Evolutionary conservation across 2,329 filamentous ascomycete genomes (phyloP).

Genomic region (Nemania sp.): DNA sequence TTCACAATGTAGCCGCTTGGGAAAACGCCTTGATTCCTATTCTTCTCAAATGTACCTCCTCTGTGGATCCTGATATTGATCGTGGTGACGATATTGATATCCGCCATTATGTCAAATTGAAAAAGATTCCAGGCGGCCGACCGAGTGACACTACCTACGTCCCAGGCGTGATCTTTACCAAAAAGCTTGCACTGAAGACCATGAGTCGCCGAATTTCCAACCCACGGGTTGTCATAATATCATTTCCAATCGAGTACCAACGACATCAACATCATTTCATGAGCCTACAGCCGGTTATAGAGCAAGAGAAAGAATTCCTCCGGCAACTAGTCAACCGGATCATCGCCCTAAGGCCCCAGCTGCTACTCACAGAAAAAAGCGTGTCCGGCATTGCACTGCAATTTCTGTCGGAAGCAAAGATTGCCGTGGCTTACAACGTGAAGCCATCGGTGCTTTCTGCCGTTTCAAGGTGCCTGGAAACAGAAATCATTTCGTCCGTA

Average conservation of each 20-base stretch:
- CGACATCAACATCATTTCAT: conserved; percentile 94
- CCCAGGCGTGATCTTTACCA: conserved; percentile 94
- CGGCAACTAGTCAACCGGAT: conserved; percentile 91
- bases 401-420: conserved; percentile 83
- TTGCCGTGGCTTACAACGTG: conserved; percentile 94
- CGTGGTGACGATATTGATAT: conserved; percentile 95
- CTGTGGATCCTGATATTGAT: conserved; percentile 90
- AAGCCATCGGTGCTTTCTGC: conserved; percentile 95
- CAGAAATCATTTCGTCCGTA: conserved; percentile 89
- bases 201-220: conserved; percentile 86
- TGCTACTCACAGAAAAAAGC: conserved; percentile 89
- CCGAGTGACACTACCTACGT: conserved; percentile 95
- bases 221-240: conserved; percentile 88
- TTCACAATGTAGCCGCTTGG: conserved; percentile 78
- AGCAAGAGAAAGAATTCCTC: conserved; percentile 93
- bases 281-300: conserved; percentile 95
- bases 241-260: conserved; percentile 94
- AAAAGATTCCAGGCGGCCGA: conserved; percentile 89
- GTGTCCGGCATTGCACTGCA: conserved; percentile 90
- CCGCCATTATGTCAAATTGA: conserved; percentile 94
- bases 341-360: conserved; percentile 77
- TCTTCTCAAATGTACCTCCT: conserved; percentile 85
- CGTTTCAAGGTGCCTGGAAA: conserved; percentile 88
- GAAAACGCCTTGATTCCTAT: conserved; percentile 90
- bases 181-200: conserved; percentile 93